Evolutionary conservation across 148 eudicot genomes (phyloP), one percentile per base, ranked within the genome.

Genomic region (Linanthus parryae): DNA sequence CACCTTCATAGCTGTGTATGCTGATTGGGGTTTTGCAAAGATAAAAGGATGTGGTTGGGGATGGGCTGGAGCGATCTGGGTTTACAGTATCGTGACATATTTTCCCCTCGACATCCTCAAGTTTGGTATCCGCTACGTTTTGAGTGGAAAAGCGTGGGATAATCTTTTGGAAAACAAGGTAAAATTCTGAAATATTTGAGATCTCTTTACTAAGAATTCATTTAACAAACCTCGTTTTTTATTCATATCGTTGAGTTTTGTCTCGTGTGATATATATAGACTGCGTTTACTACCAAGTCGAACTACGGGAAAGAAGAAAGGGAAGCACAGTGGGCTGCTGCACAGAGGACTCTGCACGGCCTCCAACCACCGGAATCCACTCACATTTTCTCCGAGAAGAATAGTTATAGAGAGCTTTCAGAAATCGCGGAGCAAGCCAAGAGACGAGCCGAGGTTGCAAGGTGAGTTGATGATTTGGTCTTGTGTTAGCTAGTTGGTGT

Each of bases 61-160:
- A 29, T 88, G 96, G 96, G 94, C 88, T 2, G 96, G 80, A 4
- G 88, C 81, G 7, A 84, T 88, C 16, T 88, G 96, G 96, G 38
- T 84, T 30, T 88, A 73, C 65, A 84, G 81, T 61, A 20, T 88
- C 7, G 10, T 88, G 36, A 52, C 63, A 66, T 88, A 88, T 62
- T 0, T 81, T 16, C 94, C 94, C 34, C 72, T 88, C 27, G 96
- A 88, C 59, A 0, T 81, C 28, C 71, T 88, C 47, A 88, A 88
- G 72, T 88, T 81, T 43, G 16, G 61, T 31, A 76, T 84, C 27
- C 59, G 88, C 49, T 88, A 81, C 36, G 57, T 76, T 0, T 67
- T 81, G 61, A 84, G 72, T 19, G 89, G 87, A 37, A 75, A 51
- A 50, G 90, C 89, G 2, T 84, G 94, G 94, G 59, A 75, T 31